Evolutionary conservation across 23 red algal genomes (phyloP), one percentile per base, ranked within the genome.

Genomic region (Cyanidioschyzon merolae): DNA sequence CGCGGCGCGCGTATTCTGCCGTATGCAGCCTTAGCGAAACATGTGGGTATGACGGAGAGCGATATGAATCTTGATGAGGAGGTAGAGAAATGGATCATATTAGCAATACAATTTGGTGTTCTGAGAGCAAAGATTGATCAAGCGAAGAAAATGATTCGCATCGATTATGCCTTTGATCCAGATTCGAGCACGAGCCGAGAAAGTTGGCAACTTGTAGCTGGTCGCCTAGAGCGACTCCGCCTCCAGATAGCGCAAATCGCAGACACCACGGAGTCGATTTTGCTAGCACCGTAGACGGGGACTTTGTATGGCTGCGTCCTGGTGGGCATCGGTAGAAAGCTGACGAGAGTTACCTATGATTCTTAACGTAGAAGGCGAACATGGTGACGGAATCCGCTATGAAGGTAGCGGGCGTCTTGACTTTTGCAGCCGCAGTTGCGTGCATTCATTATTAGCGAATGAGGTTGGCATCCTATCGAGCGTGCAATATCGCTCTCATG

Each of bases 121-220:
- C 7, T 71, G 63, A 7, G 32, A 71, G 63, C 63, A 7, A 71
- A 32, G 63, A 25, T 71, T 35, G 63, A 71, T 71, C 63, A 71
- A 35, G 63, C 32, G 29, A 7, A 71, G 12, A 25, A 27, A 71
- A 7, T 25, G 3, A 27, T 71, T 25, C 63, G 63, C 63, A 27
- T 71, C 7, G 12, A 17, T 35, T 32, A 35, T 32, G 63, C 63
- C 63, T 32, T 7, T 35, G n/a, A 25, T 7, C 63, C 32, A 32
- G 63, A 35, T 7, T 3, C 63, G 2, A 27, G 16, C 3, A 27
- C 21, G 21, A 25, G 63, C 29, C 63, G 63, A 25, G 29, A 32
- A 27, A 35, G 32, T 27, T 71, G 63, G 63, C 63, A 7, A 7
- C 7, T 27, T 7, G 7, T 71, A 3, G 32, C 21, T 3, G 29